Evolutionary conservation across 2,329 filamentous ascomycete species (phyloP).

Genomic region (Scytalidium lignicola): DNA sequence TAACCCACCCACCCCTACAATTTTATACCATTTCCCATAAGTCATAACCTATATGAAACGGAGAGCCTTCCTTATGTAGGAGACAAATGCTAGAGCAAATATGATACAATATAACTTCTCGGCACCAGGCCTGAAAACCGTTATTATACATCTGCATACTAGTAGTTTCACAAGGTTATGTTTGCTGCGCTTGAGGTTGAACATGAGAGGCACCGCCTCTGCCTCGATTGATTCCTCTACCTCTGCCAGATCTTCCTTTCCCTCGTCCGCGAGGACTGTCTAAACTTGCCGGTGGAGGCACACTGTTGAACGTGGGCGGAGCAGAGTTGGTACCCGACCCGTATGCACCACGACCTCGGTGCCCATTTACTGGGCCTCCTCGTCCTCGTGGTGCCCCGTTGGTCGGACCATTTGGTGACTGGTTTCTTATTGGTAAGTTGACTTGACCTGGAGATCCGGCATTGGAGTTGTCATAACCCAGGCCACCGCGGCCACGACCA

Average conservation of each 20-base stretch:
- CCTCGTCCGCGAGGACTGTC: conserved; percentile 35
- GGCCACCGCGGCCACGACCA: conserved; percentile 29
- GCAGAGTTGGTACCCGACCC: conserved; percentile 5
- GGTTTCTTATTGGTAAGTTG: not conserved
- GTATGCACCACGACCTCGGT: conserved; percentile 14
- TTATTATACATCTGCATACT: not conserved
- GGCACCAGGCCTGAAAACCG: not conserved
- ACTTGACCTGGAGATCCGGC: not conserved
- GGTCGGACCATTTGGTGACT: not conserved
- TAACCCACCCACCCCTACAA: too few relatives aligned
- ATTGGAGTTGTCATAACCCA: conserved; percentile 6
- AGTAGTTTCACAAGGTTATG: not conserved
- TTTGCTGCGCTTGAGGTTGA: conserved; percentile 5
- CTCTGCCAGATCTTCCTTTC: conserved; percentile 18
- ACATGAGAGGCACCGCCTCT: conserved; percentile 11
- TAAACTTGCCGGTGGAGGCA: conserved; percentile 56
- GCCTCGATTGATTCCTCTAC: conserved; percentile 7
- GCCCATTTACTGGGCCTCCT: conserved; percentile 12
- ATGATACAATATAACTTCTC: not conserved
- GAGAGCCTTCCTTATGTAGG: too few relatives aligned
- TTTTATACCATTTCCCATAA: not conserved
- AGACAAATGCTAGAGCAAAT: not conserved
- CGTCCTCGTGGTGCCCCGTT: conserved; percentile 11
- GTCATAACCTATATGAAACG: not conserved
- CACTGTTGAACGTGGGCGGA: conserved; percentile 40